phyloP scores from a whole-genome alignment of 2,329 filamentous ascomycete species.

The Aspergillus viridinutans region DNA sequence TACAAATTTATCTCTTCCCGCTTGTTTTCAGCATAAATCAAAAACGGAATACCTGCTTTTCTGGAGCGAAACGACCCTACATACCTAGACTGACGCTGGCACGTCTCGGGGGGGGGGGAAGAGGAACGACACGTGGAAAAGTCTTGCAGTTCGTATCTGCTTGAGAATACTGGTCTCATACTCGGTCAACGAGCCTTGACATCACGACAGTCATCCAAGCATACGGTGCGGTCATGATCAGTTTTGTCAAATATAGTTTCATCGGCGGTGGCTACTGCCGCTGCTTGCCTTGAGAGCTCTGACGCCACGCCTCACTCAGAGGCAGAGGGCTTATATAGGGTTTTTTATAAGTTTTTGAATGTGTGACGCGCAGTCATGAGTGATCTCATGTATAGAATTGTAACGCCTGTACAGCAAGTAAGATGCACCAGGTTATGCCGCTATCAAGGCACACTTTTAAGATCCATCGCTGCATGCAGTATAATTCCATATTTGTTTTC shows the following conservation, averaged over 20 bases:
- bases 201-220: neutral
- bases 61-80: slow-evolving; percentile 28
- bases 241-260: slow-evolving; percentile 7
- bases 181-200: slow-evolving; percentile 9
- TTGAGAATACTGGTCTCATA: slow-evolving; percentile 14
- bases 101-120: slow-evolving; percentile 33
- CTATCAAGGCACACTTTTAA: neutral
- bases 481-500: neutral
- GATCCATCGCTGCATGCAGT: neutral
- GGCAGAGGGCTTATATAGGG: neutral
- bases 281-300: neutral
- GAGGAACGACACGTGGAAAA: slow-evolving; percentile 20
- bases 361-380: neutral
- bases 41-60: slow-evolving; percentile 30
- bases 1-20: slow-evolving; percentile 30
- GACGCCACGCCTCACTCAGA: neutral
- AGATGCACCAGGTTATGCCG: neutral
- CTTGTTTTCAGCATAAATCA: slow-evolving; percentile 22
- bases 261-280: neutral
- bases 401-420: neutral
- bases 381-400: neutral
- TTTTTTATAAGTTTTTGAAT: neutral
- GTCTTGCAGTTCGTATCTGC: slow-evolving; percentile 10
- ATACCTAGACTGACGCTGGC: slow-evolving; percentile 38
- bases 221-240: slow-evolving; percentile 5